A percentile compares a stretch with the other conserved stretches of the same genome.
Conservation (phyloP, 129 eudicot genomes). For the Chrysanthemum lavandulifolium region DNA sequence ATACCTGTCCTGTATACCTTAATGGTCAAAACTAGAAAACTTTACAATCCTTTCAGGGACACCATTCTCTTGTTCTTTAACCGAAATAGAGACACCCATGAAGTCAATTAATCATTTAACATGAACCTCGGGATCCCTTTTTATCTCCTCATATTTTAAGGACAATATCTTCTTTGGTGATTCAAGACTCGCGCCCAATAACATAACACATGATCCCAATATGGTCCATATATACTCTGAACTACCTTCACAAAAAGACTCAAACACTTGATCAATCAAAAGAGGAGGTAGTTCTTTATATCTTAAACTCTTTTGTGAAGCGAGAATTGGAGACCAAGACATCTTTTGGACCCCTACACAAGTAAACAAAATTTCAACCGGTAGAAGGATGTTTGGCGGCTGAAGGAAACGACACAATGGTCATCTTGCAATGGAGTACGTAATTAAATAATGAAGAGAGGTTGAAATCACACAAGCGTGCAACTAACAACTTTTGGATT, state of each 20-base stretch:
- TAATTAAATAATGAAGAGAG: no score
- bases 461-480: no score
- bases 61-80: no score
- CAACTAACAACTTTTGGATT: no score
- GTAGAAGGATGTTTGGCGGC: not conserved
- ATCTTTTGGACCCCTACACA: not conserved
- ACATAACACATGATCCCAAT: no score
- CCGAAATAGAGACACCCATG: not conserved
- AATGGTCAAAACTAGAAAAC: no score
- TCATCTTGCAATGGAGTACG: no score
- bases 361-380: not conserved
- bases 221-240: no score
- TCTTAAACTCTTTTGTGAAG: not conserved
- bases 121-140: conserved; percentile 13
- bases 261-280: not conserved
- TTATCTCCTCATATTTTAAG: not conserved
- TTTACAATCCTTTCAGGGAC: conserved; percentile 10
- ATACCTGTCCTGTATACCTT: not conserved
- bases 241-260: not conserved
- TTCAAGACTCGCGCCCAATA: not conserved
- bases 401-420: conserved; percentile 2
- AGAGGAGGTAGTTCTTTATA: not conserved
- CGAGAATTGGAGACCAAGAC: not conserved
- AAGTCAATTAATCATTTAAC: not conserved
- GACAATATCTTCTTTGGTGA: no score